A percentile compares a stretch with the other conserved stretches of the same genome.
Conservation (phyloP, 768 basidiomycete species). For the Suillus subalutaceus region DNA sequence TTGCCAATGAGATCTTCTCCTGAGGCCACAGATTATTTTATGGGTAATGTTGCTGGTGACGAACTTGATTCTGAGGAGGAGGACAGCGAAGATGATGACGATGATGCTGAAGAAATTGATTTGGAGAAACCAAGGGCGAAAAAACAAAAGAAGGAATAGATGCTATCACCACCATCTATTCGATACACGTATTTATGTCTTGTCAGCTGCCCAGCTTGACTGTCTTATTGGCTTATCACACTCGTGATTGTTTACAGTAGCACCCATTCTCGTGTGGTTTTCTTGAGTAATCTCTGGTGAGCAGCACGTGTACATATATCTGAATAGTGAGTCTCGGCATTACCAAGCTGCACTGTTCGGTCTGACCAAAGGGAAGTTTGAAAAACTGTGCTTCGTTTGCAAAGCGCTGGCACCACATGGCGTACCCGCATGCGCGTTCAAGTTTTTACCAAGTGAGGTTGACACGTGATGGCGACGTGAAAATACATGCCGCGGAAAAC, state of each 20-base stretch:
- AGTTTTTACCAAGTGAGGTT: no score
- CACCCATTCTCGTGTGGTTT: neutral
- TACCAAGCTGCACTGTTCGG: neutral
- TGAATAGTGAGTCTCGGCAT: neutral
- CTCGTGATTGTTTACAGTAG: constrained; percentile 11
- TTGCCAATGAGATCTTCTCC: constrained; percentile 79
- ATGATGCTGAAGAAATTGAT: constrained; percentile 86
- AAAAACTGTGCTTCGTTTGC: neutral
- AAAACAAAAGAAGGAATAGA: constrained; percentile 57
- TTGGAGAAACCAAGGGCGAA: constrained; percentile 81
- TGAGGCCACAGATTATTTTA: constrained; percentile 84
- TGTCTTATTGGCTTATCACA: constrained; percentile 13
- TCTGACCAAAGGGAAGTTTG: neutral
- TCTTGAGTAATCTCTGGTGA: neutral
- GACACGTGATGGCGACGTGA: neutral
- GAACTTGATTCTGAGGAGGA: constrained; percentile 69
- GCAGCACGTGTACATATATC: neutral
- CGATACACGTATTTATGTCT: constrained; percentile 30
- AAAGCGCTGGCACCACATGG: neutral
- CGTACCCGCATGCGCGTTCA: no score
- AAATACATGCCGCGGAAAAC: neutral
- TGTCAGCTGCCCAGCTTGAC: constrained; percentile 14
- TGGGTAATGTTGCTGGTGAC: constrained; percentile 62
- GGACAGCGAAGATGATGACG: constrained; percentile 70
- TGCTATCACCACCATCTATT: constrained; percentile 17